phyloP scores from a whole-genome alignment of 2,329 filamentous ascomycete genomes.

The Nannizziopsis arthrosporioides region DNA sequence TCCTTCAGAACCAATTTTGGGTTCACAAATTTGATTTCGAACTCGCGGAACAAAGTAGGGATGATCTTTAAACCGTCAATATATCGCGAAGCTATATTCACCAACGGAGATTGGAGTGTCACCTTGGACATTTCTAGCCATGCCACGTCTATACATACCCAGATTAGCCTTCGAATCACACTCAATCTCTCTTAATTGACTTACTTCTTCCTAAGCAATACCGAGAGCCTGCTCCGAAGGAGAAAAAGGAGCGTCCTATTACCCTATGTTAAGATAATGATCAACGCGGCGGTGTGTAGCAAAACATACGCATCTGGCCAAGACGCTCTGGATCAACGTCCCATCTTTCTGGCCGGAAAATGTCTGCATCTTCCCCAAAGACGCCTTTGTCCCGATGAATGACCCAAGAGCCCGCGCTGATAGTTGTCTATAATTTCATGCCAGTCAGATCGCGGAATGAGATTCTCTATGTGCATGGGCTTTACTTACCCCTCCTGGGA shows the following conservation, averaged over 20 bases:
- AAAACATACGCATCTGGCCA: too few relatives aligned
- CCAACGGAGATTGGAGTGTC: not conserved
- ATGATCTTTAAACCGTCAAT: not conserved
- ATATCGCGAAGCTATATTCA: not conserved
- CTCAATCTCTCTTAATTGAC: not conserved
- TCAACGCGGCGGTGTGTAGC: too few relatives aligned
- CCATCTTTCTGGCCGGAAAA: not conserved
- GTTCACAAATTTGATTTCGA: not conserved
- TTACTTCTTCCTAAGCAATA: conserved; percentile 1
- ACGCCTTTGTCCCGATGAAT: not conserved
- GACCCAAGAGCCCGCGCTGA: conserved; percentile 65
- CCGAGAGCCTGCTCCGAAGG: not conserved
- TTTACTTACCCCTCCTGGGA: conserved; percentile 45
- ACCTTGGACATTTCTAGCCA: conserved; percentile 6
- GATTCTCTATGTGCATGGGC: not conserved
- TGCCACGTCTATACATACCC: not conserved
- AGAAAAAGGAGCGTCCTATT: not conserved
- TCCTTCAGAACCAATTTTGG: not conserved
- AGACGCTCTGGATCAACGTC: not conserved
- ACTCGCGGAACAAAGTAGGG: not conserved
- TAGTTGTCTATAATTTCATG: conserved; percentile 42
- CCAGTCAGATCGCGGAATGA: not conserved
- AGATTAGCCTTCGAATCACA: not conserved
- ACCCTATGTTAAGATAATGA: not conserved
- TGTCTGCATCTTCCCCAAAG: not conserved